These are phyloP conservation scores for Fusarium euwallaceae DNA, from an alignment of 2,329 filamentous ascomycete species.

Conservation along the genomic window DNA sequence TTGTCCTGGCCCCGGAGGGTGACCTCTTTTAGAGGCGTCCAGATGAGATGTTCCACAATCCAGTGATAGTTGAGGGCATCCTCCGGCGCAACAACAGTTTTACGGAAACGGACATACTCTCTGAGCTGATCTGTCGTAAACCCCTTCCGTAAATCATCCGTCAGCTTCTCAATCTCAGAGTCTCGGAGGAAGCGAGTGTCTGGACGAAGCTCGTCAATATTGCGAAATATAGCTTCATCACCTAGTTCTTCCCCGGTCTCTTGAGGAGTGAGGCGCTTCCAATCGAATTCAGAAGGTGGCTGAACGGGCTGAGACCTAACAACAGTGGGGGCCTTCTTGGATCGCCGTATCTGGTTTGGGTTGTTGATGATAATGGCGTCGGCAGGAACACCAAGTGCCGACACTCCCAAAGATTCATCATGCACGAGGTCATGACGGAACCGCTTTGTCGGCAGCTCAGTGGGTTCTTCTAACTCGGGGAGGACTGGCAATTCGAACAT, in stretches of 20 bases:
- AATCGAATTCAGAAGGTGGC: constrained; percentile 41
- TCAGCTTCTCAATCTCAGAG: constrained; percentile 58
- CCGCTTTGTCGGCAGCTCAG: background rate
- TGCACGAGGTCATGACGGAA: constrained; percentile 47
- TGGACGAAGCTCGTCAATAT: constrained; percentile 65
- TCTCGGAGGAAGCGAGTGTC: constrained; percentile 54
- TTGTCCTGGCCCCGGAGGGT: constrained; percentile 52
- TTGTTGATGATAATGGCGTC: constrained; percentile 63
- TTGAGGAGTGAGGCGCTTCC: constrained; percentile 49
- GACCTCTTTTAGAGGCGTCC: constrained; percentile 48
- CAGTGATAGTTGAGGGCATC: constrained; percentile 52
- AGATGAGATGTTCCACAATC: constrained; percentile 57
- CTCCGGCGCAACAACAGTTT: constrained; percentile 5
- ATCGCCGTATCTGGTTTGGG: constrained; percentile 48
- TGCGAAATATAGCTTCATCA: constrained; percentile 55
- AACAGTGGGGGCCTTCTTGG: constrained; percentile 28
- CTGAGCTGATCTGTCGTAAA: constrained; percentile 63
- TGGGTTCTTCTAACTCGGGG: constrained; percentile 8
- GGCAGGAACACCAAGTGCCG: constrained; percentile 54
- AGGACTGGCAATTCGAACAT: constrained; percentile 9
- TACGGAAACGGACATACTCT: constrained; percentile 54
- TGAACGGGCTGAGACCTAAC: constrained; percentile 34
- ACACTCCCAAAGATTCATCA: constrained; percentile 48
- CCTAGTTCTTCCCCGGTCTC: constrained; percentile 44
- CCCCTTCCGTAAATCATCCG: constrained; percentile 55